These are phyloP conservation scores for Fragaria nilgerrensis DNA, from an alignment of 306 rosid genomes.

Conservation along the genomic window DNA sequence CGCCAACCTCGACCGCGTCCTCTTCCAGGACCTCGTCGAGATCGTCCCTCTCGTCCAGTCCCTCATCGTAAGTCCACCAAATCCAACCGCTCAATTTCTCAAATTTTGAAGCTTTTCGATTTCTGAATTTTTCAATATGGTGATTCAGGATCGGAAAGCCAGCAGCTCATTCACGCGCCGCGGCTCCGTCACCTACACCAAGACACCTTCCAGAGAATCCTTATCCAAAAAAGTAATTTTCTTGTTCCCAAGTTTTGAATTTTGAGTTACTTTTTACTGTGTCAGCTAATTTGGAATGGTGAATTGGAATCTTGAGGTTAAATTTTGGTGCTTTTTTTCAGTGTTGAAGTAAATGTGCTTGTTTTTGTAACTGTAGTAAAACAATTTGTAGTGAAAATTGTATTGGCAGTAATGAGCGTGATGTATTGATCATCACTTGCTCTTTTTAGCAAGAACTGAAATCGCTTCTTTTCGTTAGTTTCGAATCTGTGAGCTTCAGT, in stretches of 20 bases:
- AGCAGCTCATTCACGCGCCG: constrained; percentile 84
- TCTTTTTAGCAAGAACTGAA: not conserved
- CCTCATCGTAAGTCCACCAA: constrained; percentile 55
- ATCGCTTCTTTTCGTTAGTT: not conserved
- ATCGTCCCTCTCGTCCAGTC: constrained; percentile 91
- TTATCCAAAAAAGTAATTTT: constrained; percentile 54
- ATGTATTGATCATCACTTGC: not conserved
- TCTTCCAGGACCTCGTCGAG: constrained; percentile 82
- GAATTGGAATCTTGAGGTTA: constrained; percentile 12
- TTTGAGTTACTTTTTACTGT: not conserved
- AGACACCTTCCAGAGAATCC: constrained; percentile 84
- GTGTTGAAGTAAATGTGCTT: not conserved
- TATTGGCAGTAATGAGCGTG: not conserved
- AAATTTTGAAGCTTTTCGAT: not conserved
- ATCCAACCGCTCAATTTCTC: not conserved
- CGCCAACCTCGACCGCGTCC: constrained; percentile 70
- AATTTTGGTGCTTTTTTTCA: not conserved
- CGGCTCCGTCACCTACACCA: constrained; percentile 84
- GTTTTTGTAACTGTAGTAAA: not conserved
- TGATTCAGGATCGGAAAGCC: constrained; percentile 73
- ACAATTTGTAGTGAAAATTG: not conserved
- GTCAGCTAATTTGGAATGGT: constrained; percentile 11
- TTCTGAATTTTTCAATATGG: not conserved
- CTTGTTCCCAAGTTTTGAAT: not conserved
- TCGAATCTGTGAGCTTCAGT: not conserved